Base-by-base conservation (phyloP, 1,139 yeast genomes). In the Taphrina deformans region DNA sequence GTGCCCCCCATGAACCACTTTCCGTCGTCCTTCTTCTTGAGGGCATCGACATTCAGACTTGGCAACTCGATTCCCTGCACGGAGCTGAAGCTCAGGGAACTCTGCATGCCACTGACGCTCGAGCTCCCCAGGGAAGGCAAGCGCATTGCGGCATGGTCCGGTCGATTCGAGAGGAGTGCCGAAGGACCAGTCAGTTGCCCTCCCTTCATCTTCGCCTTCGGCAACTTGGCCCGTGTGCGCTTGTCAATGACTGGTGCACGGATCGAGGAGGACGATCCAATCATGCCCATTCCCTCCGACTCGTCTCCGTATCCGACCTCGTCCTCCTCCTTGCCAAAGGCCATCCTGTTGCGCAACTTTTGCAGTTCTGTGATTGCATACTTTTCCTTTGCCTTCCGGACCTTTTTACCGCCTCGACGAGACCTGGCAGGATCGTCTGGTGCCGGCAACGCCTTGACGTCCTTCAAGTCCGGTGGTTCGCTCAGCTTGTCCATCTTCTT, bases 371-470 rank as follows among this genome's bases (percentile, higher is more conserved):
- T 87, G 81, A 88, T 82, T 72, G 86, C 86, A 76, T 87, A 86
- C 72, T 88, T 84, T 73, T 91, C 90, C 73, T 88, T 89, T 79
- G 85, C 83, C 75, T 90, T 90, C 60, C 96, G 79, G 69, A 88
- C 81, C 67, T 92, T 79, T 69, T 85, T 79, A 0, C 99, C 99
- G 1, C 96, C 98, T 71, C 99, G 80, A 71, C 87, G 88, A 75
- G 89, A 89, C 3, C 93, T 85, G 56, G 86, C 84, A 66, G 80
- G 82, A 67, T 92, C 97, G 46, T 83, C 80, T 0, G 99, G 99
- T 0, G 86, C 80, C 0, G 97, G 95, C 55, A 93, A 77, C 0
- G 98, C 96, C 71, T 89, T 90, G 3, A 83, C 81, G 0, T 82
- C 84, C 21, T 80, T 78, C 29, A 81, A 81, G 35, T 86, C 89